These are phyloP conservation scores for Tetradesmus obliquus DNA, from an alignment of 139 green algal genomes.

Conservation along the genomic window DNA sequence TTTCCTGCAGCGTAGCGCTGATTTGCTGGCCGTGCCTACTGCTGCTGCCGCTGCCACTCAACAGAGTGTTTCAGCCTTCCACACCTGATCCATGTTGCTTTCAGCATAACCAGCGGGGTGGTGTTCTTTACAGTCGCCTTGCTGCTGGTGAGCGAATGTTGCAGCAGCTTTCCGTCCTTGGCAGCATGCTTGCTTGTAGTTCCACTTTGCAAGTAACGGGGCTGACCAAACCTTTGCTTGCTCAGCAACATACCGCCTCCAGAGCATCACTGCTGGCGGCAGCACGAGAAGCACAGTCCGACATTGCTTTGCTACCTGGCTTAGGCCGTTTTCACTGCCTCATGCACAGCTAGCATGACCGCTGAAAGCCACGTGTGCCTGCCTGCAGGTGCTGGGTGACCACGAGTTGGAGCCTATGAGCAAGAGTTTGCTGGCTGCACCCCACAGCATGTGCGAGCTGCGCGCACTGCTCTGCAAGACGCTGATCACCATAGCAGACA, in stretches of 20 bases:
- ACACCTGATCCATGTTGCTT: conserved; percentile 51
- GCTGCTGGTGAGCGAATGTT: conserved; percentile 46
- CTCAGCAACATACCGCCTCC: too few species aligned
- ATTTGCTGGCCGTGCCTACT: background rate
- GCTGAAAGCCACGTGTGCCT: background rate
- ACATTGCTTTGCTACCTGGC: too few species aligned
- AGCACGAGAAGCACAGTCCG: too few species aligned
- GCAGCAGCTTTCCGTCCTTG: background rate
- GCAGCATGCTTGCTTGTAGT: too few species aligned
- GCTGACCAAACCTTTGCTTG: background rate
- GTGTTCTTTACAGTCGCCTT: conserved; percentile 53
- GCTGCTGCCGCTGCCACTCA: background rate
- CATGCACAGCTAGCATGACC: background rate
- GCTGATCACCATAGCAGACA: conserved; percentile 53
- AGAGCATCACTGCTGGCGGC: too few species aligned
- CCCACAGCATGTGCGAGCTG: conserved; percentile 59
- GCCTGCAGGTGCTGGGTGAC: conserved; percentile 55
- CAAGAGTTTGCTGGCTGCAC: conserved; percentile 51
- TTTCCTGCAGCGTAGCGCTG: too few species aligned
- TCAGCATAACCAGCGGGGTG: conserved; percentile 46
- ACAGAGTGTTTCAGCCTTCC: conserved; percentile 56
- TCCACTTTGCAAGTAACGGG: too few species aligned
- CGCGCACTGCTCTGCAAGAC: conserved; percentile 56
- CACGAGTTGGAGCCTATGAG: conserved; percentile 62
- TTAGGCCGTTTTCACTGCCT: too few species aligned